Evolutionary conservation across 768 basidiomycete species (phyloP), one percentile per base, ranked within the genome.

Genomic region (Suillus cothurnatus): DNA sequence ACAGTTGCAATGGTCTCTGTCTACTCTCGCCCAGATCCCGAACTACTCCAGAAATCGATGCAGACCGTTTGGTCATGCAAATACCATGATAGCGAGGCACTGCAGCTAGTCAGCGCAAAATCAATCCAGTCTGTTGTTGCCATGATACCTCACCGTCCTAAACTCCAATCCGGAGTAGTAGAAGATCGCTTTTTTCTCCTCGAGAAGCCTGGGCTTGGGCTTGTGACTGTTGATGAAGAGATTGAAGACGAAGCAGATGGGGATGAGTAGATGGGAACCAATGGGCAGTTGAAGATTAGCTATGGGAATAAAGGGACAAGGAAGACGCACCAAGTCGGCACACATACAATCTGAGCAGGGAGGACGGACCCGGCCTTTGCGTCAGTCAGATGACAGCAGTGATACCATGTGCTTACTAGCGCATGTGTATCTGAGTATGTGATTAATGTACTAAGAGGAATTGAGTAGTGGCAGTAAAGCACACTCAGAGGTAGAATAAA

Each of bases 1-100:
- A 39, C 38, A 15, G 43, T 67, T 23, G 63, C 63, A 15, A 26
- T 67, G 11, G 17, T 67, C 21, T 62, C 34, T 21, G 49, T 67
- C 15, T 67, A 67, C 52, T 67, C 66, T 21, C 5, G 15, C 32
- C 66, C 56, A 17, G 52, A 66, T 32, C 26, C 17, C 14, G 38
- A 49, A 6, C 62, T 66, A 11, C 53, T 59, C 7, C 56, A 41
- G 21, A 39, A 32, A 7, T 67, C 63, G 3, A n/a, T n/a, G 19
- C 59, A 63, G 47, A 49, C 47, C 0, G 47, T 49, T 14, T 49
- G 38, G 66, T 57, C 34, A 4, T 67, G 26, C 12, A 19, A 5
- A 39, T 32, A 23, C 49, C 63, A 39, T 26, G 15, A 7, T 5
- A 14, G 21, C 5, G 26, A 23, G 61, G 53, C 31, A 41, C 36